Conservation (phyloP, 441 rosid genomes). For the Populus trichocarpa region DNA sequence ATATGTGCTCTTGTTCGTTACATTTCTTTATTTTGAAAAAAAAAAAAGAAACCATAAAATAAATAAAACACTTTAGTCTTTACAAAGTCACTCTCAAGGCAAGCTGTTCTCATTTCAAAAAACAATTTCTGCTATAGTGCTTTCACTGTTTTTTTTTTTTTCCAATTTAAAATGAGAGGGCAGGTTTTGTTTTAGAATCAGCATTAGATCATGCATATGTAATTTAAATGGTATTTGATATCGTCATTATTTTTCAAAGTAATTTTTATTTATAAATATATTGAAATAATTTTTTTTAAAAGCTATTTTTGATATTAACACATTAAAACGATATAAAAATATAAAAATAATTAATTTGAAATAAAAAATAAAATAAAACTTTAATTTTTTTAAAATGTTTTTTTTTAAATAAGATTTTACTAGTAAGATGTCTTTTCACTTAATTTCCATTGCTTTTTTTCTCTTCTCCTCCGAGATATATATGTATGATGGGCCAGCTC, state of each 20-base stretch:
- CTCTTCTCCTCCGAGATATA: background rate
- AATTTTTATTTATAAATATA: too few species aligned
- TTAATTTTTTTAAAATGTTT: too few species aligned
- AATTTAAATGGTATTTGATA: background rate
- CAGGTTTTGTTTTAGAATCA: conserved; percentile 10
- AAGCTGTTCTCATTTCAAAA: background rate
- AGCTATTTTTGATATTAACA: too few species aligned
- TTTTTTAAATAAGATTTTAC: background rate
- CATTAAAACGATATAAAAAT: too few species aligned
- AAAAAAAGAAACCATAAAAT: background rate
- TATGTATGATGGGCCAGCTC: background rate
- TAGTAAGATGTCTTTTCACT: background rate
- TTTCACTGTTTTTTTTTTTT: conserved; percentile 12
- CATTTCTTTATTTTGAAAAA: conserved; percentile 17
- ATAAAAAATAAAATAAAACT: too few species aligned
- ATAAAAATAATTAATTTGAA: too few species aligned
- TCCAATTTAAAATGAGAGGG: conserved; percentile 9
- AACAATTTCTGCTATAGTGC: conserved; percentile 9
- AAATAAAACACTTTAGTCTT: conserved; percentile 1
- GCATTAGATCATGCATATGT: conserved; percentile 8
- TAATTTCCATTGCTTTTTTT: background rate
- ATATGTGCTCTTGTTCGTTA: background rate
- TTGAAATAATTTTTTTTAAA: too few species aligned
- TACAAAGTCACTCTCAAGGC: background rate
- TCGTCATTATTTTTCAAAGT: rapidly evolving